Base-by-base conservation (phyloP, 805 yeast genomes). In the Jamesozyma gamospora region DNA sequence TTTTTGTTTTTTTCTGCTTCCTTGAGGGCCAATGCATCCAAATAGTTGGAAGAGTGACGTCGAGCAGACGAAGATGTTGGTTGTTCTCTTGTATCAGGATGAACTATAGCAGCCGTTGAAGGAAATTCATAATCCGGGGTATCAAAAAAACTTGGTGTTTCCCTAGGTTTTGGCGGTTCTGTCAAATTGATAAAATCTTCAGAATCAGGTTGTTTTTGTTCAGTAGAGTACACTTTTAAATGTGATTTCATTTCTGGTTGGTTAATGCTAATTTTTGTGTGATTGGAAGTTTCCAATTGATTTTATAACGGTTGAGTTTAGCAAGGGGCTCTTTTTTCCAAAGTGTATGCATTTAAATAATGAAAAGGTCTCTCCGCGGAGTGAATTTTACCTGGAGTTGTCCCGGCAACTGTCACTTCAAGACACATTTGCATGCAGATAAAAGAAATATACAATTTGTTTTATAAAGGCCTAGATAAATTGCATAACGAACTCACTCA, bases 401-500 rank as follows among this genome's bases (percentile, higher is more conserved):
- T n/a, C n/a, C n/a, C n/a, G n/a, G n/a, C n/a, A n/a, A n/a, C n/a
- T n/a, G n/a, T n/a, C n/a, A n/a, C n/a, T n/a, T n/a, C n/a, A n/a
- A n/a, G n/a, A n/a, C n/a, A n/a, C n/a, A n/a, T n/a, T n/a, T n/a
- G n/a, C n/a, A n/a, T n/a, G n/a, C n/a, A n/a, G n/a, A n/a, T n/a
- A n/a, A n/a, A n/a, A n/a, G n/a, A n/a, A n/a, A n/a, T n/a, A n/a
- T n/a, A n/a, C n/a, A n/a, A n/a, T n/a, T n/a, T n/a, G n/a, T n/a
- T n/a, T n/a, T n/a, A n/a, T n/a, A n/a, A n/a, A n/a, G n/a, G n/a
- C n/a, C 13, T 28, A 28, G 10, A 29, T 15, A 15, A 29, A 14
- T 11, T n/a, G 16, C 18, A 61, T 47, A 1, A 62, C 49, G 46
- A 69, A 74, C 6, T 62, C 60, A 17, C 66, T 48, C 29, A 74